A percentile compares a stretch with the other conserved stretches of the same genome.
Conservation (phyloP, 129 eudicot genomes). For the Ambrosia trifida region DNA sequence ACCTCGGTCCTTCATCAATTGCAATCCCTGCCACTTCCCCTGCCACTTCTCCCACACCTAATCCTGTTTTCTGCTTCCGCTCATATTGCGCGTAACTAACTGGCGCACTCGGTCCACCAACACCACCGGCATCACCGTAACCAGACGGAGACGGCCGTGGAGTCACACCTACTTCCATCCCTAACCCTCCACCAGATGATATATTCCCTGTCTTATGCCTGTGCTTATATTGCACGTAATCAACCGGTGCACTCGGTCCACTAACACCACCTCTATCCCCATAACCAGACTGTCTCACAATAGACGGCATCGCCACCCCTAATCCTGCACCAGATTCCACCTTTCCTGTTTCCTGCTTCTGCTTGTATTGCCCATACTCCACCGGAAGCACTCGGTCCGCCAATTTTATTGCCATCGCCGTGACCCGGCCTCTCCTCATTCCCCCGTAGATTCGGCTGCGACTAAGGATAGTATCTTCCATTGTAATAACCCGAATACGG, state of each 20-base stretch:
- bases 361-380: no score
- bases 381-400: neutral
- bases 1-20: conserved; percentile 69
- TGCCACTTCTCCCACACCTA: conserved; percentile 64
- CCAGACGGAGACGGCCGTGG: conserved; percentile 31
- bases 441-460: conserved; percentile 44
- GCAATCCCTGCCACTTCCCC: no score
- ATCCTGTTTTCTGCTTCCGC: conserved; percentile 42
- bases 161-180: no score
- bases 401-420: no score
- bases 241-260: conserved; percentile 83
- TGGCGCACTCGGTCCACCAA: conserved; percentile 79
- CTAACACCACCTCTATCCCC: conserved; percentile 47
- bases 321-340: no score
- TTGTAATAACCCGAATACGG: conserved; percentile 55
- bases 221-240: conserved; percentile 58
- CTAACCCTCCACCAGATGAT: conserved; percentile 38
- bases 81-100: conserved; percentile 61
- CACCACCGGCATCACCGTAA: conserved; percentile 44
- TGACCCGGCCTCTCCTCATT: no score
- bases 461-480: conserved; percentile 47
- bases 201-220: conserved; percentile 40
- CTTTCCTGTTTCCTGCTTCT: no score
- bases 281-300: conserved; percentile 47
- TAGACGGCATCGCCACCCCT: conserved; percentile 13